phyloP scores from a whole-genome alignment of 2,329 filamentous ascomycete species.

The Aspergillus sp. region DNA sequence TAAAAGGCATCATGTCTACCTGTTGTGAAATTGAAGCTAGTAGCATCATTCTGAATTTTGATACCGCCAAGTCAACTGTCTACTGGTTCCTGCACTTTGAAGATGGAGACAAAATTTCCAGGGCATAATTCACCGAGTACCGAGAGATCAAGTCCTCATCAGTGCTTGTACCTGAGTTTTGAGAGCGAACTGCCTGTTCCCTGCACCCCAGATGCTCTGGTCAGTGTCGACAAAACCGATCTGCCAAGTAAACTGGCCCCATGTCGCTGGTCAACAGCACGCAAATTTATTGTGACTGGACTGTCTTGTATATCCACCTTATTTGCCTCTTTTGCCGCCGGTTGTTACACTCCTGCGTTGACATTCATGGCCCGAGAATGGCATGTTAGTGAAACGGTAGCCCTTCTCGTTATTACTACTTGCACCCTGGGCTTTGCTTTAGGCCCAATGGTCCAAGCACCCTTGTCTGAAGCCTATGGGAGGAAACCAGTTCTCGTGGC shows the following conservation, averaged over 20 bases:
- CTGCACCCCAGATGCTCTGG: no score
- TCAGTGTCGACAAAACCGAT: no score
- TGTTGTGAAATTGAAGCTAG: no score
- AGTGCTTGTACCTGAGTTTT: no score
- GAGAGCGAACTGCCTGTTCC: no score
- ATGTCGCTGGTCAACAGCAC: not conserved
- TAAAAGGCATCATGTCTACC: no score
- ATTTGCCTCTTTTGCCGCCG: not conserved
- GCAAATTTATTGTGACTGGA: not conserved
- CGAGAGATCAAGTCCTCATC: no score
- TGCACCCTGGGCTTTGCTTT: not conserved
- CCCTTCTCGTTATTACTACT: not conserved
- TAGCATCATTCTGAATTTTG: no score
- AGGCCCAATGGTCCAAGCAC: not conserved
- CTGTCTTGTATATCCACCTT: not conserved
- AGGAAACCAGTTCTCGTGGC: not conserved
- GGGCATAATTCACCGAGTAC: no score
- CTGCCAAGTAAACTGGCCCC: not conserved
- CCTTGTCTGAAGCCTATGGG: not conserved
- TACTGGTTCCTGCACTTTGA: no score
- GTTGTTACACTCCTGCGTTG: not conserved
- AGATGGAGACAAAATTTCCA: no score
- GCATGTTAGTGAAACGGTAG: not conserved
- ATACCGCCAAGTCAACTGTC: no score
- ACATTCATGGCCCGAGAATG: not conserved